A percentile compares a stretch with the other conserved stretches of the same genome.
Conservation (phyloP, 371 early-diverging fungal genomes). For the Chytridiales sp. region DNA sequence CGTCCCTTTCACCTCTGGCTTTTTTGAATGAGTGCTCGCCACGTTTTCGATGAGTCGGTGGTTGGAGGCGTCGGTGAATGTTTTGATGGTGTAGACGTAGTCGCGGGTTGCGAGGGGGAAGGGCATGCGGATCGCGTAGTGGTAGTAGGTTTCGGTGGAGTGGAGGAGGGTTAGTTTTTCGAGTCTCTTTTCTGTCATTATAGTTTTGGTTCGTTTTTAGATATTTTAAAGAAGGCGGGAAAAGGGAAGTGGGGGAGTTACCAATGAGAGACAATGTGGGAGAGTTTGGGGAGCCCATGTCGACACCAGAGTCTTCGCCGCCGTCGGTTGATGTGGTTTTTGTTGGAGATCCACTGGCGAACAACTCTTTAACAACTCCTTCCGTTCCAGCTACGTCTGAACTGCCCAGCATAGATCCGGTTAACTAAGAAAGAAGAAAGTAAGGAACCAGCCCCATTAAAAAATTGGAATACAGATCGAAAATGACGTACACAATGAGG, state of each 20-base stretch:
- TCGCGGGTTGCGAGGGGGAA: slow-evolving; percentile 20
- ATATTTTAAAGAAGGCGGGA: neutral
- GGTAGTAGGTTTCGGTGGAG: neutral
- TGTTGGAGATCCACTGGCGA: no score
- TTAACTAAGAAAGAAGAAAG: no score
- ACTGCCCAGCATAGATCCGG: no score
- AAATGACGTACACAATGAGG: slow-evolving; percentile 22
- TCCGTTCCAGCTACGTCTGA: no score
- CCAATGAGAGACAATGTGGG: neutral
- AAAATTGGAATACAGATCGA: neutral
- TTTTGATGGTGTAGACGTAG: slow-evolving; percentile 17
- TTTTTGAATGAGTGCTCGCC: neutral
- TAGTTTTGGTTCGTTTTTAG: neutral
- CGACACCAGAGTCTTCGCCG: neutral
- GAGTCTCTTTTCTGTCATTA: neutral
- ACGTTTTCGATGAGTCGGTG: slow-evolving; percentile 9
- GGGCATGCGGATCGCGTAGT: slow-evolving; percentile 25
- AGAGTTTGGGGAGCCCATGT: neutral
- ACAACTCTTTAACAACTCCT: no score
- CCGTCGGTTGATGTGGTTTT: neutral
- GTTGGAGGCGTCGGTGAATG: slow-evolving; percentile 4
- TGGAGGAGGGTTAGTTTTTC: neutral
- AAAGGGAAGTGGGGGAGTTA: neutral
- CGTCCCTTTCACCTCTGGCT: neutral
- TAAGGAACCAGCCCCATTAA: no score